Evolutionary conservation across 768 basidiomycete genomes (phyloP).

Genomic region (Russula emetica): DNA sequence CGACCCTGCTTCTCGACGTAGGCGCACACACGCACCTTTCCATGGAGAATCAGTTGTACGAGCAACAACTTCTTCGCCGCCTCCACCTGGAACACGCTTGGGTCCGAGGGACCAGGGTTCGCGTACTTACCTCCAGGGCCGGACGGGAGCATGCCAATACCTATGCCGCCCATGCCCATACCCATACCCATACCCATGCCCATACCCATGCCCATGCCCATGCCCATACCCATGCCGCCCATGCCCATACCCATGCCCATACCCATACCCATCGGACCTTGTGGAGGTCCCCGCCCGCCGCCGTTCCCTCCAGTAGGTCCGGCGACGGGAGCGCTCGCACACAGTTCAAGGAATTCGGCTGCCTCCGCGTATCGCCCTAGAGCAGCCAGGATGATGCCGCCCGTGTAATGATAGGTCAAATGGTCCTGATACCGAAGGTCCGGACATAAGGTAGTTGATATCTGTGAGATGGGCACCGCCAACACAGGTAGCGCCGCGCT

Average conservation of each 20-base stretch:
- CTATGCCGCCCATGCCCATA: conserved; percentile 8
- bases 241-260: conserved; percentile 18
- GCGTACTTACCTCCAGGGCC: conserved; percentile 16
- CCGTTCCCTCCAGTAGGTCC: conserved; percentile 1
- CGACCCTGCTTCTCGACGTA: not conserved
- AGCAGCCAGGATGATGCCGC: conserved; percentile 61
- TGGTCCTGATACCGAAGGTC: conserved; percentile 77
- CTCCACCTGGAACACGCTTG: conserved; percentile 74
- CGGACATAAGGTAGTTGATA: conserved; percentile 50
- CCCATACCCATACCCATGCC: conserved; percentile 15
- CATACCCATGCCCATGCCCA: conserved; percentile 12
- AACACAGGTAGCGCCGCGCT: conserved; percentile 58
- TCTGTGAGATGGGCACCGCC: conserved; percentile 54
- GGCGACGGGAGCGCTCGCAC: conserved; percentile 45
- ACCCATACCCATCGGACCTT: conserved; percentile 7
- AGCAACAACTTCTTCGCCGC: conserved; percentile 80
- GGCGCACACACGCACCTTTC: conserved; percentile 49
- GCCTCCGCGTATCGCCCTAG: conserved; percentile 66
- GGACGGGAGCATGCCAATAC: conserved; percentile 12
- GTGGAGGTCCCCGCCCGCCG: conserved; percentile 9
- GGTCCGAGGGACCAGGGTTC: conserved; percentile 34
- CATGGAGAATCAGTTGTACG: conserved; percentile 72
- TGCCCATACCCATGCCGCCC: conserved; percentile 13
- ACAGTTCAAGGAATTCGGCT: conserved; percentile 76
- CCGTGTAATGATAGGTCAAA: conserved; percentile 79